Evolutionary conservation across 163 green algal species (phyloP).

Genomic region (Scenedesmus sp.): DNA sequence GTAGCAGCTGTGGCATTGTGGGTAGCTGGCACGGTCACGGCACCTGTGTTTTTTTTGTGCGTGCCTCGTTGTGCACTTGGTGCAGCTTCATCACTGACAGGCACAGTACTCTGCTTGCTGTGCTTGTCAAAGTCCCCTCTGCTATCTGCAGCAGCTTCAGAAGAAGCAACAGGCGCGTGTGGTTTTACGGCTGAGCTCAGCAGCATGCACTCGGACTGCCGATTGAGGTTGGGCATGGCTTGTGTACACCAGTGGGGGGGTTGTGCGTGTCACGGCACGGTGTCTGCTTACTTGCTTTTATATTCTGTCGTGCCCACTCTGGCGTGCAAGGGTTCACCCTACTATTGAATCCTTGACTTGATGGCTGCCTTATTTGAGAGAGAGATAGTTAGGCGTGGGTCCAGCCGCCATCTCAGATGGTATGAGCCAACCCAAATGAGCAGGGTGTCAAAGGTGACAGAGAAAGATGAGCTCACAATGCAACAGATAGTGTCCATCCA

Average conservation of each 20-base stretch:
- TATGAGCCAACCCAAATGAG: too few relatives aligned
- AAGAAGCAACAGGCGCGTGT: not conserved
- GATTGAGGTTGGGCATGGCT: not conserved
- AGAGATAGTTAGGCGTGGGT: too few relatives aligned
- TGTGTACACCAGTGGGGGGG: not conserved
- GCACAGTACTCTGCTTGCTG: not conserved
- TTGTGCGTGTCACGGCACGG: not conserved
- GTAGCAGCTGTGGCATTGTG: not conserved
- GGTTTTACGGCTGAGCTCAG: not conserved
- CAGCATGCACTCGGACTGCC: not conserved
- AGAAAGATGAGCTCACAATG: too few relatives aligned
- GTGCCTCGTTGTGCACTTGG: not conserved
- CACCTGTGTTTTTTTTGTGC: not conserved
- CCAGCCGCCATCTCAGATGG: too few relatives aligned
- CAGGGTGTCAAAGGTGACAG: too few relatives aligned
- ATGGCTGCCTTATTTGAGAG: too few relatives aligned
- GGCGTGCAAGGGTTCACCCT: not conserved
- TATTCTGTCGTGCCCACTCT: not conserved
- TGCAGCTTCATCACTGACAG: not conserved
- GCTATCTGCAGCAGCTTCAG: not conserved
- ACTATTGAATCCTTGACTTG: not conserved
- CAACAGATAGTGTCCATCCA: too few relatives aligned
- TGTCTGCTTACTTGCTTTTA: not conserved
- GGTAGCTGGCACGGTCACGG: not conserved
- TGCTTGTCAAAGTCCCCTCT: not conserved